Base-by-base conservation (phyloP, 2,329 filamentous ascomycete genomes). In the Pseudonectria foliicola region DNA sequence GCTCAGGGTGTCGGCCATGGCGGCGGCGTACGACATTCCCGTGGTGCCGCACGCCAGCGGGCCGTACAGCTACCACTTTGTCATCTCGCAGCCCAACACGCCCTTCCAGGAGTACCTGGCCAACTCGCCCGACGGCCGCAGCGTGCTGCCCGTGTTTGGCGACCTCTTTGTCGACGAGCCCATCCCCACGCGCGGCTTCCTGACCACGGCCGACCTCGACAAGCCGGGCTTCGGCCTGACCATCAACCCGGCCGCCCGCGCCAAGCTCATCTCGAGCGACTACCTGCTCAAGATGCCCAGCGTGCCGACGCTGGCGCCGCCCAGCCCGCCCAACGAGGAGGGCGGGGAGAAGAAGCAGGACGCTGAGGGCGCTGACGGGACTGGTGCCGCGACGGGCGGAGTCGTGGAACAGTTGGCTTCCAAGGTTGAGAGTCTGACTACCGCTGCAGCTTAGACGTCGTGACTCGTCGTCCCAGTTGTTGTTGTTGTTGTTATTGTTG, bases 21-120 rank as follows among this genome's bases (percentile, higher is more conserved):
- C 89, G 4, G 78, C 88, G 4, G 89, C 89, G 14, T 95, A 95
- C 62, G 89, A 95, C 55, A 84, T 95, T 40, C 89, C 89, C 10
- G 88, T 95, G 12, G 86, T 95, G 11, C 89, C 89, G n/a, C 89
- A 95, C 57, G 89, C 89, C 29, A 92, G 84, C 42, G 89, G 89
- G 1, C 85, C 89, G 3, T 95, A 95, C 67, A 92, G 85, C 53
- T 95, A 95, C 64, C 89, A 95, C 64, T 95, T 93, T 56, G 89
- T 95, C 46, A 82, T 95, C 42, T 93, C 87, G 29, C 89, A 95
- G 63, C 78, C 85, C 44, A 94, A 95, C 66, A 85, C 83, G 11
- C 89, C 89, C 5, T 95, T 95, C 73, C 89, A 95, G 61, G 89
- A 95, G 63, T 95, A 95, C 56, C 74, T 95, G 15, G 89, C 89